Conservation (phyloP, 2,329 filamentous ascomycete genomes). For the Coniella lustricola region DNA sequence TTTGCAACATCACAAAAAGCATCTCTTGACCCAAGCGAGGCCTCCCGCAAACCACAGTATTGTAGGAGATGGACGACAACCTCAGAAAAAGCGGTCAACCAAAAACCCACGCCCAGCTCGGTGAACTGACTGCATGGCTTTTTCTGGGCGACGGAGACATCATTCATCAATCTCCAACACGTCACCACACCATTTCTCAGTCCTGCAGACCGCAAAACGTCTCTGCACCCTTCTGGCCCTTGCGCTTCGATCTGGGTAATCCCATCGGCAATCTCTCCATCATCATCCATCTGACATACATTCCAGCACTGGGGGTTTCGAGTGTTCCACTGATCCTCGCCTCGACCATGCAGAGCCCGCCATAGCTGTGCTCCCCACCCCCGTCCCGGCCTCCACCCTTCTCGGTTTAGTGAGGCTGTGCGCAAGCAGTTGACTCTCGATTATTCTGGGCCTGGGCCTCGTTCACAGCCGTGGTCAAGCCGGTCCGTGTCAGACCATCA, state of each 20-base stretch:
- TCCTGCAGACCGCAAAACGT: not conserved
- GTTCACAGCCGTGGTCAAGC: no score
- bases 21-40: not conserved
- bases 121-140: not conserved
- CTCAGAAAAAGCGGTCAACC: not conserved
- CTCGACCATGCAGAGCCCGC: no score
- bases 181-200: not conserved
- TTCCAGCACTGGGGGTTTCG: no score
- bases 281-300: not conserved
- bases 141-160: not conserved
- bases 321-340: no score
- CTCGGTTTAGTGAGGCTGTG: no score
- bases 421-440: no score
- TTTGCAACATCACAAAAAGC: no score
- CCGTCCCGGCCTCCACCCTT: no score
- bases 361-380: no score
- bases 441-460: no score
- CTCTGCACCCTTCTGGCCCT: not conserved
- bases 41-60: not conserved
- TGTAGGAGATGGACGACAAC: not conserved
- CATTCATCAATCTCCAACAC: not conserved
- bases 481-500: no score
- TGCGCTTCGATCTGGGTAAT: not conserved
- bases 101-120: no score
- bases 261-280: not conserved